phyloP scores from a whole-genome alignment of 352 stramenopile species.

The Pythium plurisporium region DNA sequence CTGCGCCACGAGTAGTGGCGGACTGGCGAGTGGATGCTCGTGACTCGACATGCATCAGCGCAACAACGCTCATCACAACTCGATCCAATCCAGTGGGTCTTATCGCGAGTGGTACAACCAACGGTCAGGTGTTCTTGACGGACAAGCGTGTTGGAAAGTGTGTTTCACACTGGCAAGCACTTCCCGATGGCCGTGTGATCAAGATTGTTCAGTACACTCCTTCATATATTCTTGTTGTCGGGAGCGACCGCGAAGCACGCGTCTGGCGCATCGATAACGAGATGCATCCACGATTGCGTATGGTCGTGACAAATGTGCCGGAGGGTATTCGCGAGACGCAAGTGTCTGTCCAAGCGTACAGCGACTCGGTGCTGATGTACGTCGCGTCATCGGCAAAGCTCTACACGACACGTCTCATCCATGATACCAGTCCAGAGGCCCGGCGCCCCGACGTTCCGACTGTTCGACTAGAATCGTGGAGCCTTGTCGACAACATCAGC shows the following conservation, averaged over 20 bases:
- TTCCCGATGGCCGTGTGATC: constrained; percentile 42
- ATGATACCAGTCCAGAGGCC: constrained; percentile 24
- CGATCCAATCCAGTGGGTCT: constrained; percentile 22
- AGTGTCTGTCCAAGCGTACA: constrained; percentile 44
- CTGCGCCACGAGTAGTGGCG: constrained; percentile 41
- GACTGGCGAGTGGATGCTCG: constrained; percentile 55
- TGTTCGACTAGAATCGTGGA: constrained; percentile 46
- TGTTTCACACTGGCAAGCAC: constrained; percentile 47
- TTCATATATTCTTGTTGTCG: constrained; percentile 55
- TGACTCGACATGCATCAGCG: constrained; percentile 34
- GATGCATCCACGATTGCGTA: constrained; percentile 29
- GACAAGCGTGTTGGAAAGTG: constrained; percentile 51
- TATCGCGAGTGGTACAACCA: constrained; percentile 37
- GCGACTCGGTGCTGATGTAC: constrained; percentile 43
- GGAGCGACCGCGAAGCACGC: constrained; percentile 56
- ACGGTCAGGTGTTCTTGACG: constrained; percentile 41
- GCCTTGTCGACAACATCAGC: constrained; percentile 33
- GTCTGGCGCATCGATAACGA: constrained; percentile 45
- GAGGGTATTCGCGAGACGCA: constrained; percentile 45
- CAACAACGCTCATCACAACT: constrained; percentile 32
- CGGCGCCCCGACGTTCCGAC: constrained; percentile 13
- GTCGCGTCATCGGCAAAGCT: constrained; percentile 37
- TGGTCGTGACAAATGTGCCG: constrained; percentile 51
- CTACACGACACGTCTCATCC: constrained; percentile 33
- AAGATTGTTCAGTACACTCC: constrained; percentile 53